A percentile compares a stretch with the other conserved stretches of the same genome.
Evolutionary conservation across 805 yeast species (phyloP).

Genomic region (Yamadazyma insecticola): DNA sequence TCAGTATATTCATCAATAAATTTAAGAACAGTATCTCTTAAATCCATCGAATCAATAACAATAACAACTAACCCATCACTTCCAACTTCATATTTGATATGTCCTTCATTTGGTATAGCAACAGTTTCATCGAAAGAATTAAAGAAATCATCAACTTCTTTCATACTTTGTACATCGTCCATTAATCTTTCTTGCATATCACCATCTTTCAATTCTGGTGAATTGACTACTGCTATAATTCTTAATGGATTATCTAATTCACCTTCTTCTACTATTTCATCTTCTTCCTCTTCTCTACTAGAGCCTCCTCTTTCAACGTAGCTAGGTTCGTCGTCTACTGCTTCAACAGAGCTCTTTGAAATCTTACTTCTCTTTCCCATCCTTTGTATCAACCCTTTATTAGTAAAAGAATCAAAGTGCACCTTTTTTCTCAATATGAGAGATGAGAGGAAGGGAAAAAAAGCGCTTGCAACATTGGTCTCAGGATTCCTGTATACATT

Average conservation of each 20-base stretch:
- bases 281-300: constrained; percentile 6
- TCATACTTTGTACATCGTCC: constrained; percentile 42
- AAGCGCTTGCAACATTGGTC: too few species aligned
- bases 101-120: constrained; percentile 52
- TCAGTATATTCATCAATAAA: constrained; percentile 39
- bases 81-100: constrained; percentile 56
- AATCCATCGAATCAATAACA: constrained; percentile 39
- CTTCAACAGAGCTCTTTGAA: constrained; percentile 6
- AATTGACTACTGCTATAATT: constrained; percentile 38
- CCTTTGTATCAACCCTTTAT: too few species aligned
- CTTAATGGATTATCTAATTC: constrained; percentile 46
- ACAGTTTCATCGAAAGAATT: constrained; percentile 48
- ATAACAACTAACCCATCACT: constrained; percentile 57
- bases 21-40: constrained; percentile 34
- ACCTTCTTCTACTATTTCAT: constrained; percentile 10
- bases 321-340: constrained; percentile 4
- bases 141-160: constrained; percentile 47
- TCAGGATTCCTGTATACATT: too few species aligned
- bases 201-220: constrained; percentile 29
- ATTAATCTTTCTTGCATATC: constrained; percentile 48
- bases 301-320: too few species aligned
- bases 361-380: constrained; percentile 8
- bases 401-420: too few species aligned
- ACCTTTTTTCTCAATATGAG: too few species aligned
- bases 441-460: not conserved